Evolutionary conservation across 139 green algal species (phyloP).

Genomic region (Raphidocelis subcapitata): DNA sequence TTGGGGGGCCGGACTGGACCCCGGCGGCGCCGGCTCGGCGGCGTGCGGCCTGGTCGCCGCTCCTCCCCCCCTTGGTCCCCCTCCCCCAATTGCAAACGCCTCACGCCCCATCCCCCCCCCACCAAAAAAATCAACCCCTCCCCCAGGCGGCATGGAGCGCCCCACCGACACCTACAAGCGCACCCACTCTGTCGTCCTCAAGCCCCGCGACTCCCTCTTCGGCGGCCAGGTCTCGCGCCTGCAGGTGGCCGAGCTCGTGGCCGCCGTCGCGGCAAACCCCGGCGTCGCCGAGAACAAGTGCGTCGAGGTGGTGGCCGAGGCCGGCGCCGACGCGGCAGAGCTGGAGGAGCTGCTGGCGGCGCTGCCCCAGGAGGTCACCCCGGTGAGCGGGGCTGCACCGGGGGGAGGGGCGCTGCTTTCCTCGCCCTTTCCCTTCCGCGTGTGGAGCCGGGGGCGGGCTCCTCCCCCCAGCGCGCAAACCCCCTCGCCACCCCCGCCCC

Average conservation of each 20-base stretch:
- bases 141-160: constrained; percentile 84
- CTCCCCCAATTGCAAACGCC: no score
- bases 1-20: no score
- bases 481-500: not conserved
- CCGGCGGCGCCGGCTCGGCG: no score
- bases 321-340: not conserved
- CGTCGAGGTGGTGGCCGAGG: constrained; percentile 32
- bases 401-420: not conserved
- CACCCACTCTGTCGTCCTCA: constrained; percentile 85
- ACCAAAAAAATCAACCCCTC: no score
- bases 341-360: constrained; percentile 17
- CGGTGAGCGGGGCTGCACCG: constrained; percentile 34
- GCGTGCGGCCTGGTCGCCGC: no score
- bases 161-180: constrained; percentile 86
- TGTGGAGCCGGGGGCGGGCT: not conserved
- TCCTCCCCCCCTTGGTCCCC: no score
- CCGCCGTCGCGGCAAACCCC: constrained; percentile 45
- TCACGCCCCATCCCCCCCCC: no score
- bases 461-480: not conserved
- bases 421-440: not conserved
- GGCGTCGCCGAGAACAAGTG: constrained; percentile 80
- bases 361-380: constrained; percentile 79
- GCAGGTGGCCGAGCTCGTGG: constrained; percentile 89
- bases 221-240: constrained; percentile 82
- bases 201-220: constrained; percentile 68